Evolutionary conservation across 495 filamentous ascomycete genomes (phyloP), one percentile per base, ranked within the genome.

Genomic region (Clohesyomyces aquaticus): DNA sequence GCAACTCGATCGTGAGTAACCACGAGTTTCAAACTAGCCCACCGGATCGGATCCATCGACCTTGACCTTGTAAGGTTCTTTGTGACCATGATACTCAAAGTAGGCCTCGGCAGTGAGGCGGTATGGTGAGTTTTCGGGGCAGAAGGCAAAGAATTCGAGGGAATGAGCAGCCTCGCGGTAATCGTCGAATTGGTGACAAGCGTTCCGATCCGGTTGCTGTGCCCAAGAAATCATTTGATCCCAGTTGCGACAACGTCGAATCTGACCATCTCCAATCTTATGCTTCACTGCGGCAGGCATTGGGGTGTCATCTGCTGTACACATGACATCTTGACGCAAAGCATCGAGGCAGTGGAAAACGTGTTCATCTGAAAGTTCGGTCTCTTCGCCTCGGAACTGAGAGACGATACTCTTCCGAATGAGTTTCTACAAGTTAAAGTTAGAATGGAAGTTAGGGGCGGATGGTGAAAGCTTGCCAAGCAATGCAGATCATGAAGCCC

Each of bases 401-500:
- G 48, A 22, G 4, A 60, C 43, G 27, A 65, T 59, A 4, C 55
- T 49, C 29, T 65, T 59, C 1, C 63, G 63, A 12, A 65, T 23
- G 3, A 65, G 26, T 55, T 65, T 65, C 63, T 63, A 22, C 23
- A 47, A 45, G 19, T 32, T 18, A 29, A 8, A 8, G 16, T 53
- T 10, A 52, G 48, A 35, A n/a, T 38, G 14, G 16, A 49, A 10
- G 19, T 6, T 3, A 27, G 42, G 12, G 12, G 29, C 21, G 58
- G 2, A 4, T 25, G 16, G 4, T n/a, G 27, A 23, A 10, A 23
- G n/a, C 60, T 2, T 63, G 63, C 65, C 48, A 69, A 25, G 38
- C 66, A 69, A 26, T 69, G 66, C 22, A 69, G 29, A 54, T 60
- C 43, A 27, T 69, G 66, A 19, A 61, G 53, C 12, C 55, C 66